Evolutionary conservation across 352 stramenopile species (phyloP), one percentile per base, ranked within the genome.

Genomic region (Pythium grandisporangium): DNA sequence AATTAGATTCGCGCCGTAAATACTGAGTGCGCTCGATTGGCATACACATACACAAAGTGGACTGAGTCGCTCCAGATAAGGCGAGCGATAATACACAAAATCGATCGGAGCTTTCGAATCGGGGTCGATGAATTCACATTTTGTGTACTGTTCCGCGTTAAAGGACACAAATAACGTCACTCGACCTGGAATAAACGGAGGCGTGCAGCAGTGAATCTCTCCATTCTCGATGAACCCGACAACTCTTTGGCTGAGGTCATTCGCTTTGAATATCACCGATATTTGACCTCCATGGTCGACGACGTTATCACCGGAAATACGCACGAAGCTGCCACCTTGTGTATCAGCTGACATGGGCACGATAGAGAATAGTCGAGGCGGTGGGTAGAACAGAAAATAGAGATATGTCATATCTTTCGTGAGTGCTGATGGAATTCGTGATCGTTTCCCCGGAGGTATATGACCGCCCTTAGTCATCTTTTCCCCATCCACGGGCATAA

Each of bases 61-160:
- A 47, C 72, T 82, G 21, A 87, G 63, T 0, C 46, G 53, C 0
- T 48, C 61, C 14, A 88, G 58, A 2, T 56, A 62, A 7, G 77
- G 77, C 14, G 63, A 78, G 39, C 57, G 76, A 58, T 86, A 91
- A 45, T 71, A 91, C 11, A 91, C 66, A 39, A 88, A 91, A 14
- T 84, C 63, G 36, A 75, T 55, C 5, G 47, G 50, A 3, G 30
- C 38, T 22, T 57, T 61, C 0, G 61, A 67, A 27, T 80, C 63
- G 1, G 58, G 61, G 20, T 87, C 74, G 16, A 61, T 36, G 33
- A 91, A 77, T 7, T 57, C 52, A 35, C 77, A 91, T 17, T 79
- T 65, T 0, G 66, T 79, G 50, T 88, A 91, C 57, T 91, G 77
- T 34, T 86, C 72, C 4, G 49, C 62, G 42, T 91, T 91, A 22